Conservation (phyloP, 208 protist species). For the Entamoeba dispar region DNA sequence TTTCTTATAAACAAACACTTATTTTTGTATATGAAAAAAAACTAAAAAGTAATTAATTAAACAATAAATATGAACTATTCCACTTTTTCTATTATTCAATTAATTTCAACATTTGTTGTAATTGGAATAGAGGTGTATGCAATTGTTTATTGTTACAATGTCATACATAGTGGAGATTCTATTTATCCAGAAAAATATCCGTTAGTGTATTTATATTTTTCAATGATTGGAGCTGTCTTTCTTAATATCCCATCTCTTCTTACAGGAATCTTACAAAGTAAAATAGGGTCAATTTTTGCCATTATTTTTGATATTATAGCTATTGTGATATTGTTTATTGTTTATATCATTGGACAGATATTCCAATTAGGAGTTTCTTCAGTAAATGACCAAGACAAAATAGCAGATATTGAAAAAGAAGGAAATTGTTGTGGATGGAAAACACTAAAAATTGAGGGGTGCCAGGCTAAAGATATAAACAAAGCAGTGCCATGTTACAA, state of each 20-base stretch:
- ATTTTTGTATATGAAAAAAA: too few species aligned
- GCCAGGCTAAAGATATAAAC: background rate
- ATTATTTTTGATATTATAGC: background rate
- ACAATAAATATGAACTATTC: background rate
- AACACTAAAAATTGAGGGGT: background rate
- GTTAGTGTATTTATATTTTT: background rate
- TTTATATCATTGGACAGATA: background rate
- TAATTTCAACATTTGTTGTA: background rate
- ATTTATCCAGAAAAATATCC: background rate
- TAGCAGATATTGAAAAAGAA: background rate
- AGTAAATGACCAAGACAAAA: background rate
- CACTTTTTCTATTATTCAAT: background rate
- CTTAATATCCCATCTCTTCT: background rate
- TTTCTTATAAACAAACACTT: too few species aligned
- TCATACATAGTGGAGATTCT: background rate
- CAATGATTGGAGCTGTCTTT: background rate
- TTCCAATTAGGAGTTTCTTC: background rate
- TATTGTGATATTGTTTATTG: background rate
- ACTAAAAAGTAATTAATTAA: too few species aligned
- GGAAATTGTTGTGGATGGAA: background rate
- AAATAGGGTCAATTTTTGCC: background rate
- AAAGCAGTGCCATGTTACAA: background rate
- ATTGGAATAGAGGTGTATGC: background rate
- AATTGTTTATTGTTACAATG: background rate
- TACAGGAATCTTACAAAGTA: background rate